A percentile compares a stretch with the other conserved stretches of the same genome.
Evolutionary conservation across 305 asterid genomes (phyloP).

Genomic region (Fraxinus angustifolia): DNA sequence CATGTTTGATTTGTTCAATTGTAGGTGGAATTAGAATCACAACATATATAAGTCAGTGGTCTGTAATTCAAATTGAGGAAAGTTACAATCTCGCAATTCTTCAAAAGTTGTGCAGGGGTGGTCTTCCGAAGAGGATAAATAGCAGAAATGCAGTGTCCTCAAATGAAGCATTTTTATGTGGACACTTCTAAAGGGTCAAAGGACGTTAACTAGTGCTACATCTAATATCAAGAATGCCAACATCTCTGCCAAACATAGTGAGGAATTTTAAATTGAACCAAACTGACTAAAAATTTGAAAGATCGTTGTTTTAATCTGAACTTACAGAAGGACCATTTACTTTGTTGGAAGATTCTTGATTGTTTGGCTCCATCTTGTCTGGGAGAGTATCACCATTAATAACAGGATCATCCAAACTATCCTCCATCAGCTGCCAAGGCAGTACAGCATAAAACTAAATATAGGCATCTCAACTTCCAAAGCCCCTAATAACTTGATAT

Average conservation of each 20-base stretch:
- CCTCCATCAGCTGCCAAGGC: conserved; percentile 65
- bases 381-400: conserved; percentile 35
- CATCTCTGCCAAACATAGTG: conserved; percentile 3
- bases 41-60: not conserved
- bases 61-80: not conserved
- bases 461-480: conserved; percentile 18
- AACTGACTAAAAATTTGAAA: not conserved
- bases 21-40: no score
- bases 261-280: conserved; percentile 11
- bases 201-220: not conserved
- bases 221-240: not conserved
- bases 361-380: conserved; percentile 48
- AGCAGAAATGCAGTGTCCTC: not conserved
- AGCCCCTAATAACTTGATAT: conserved; percentile 11
- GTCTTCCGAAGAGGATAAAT: conserved; percentile 5
- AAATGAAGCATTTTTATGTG: not conserved
- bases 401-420: conserved; percentile 40
- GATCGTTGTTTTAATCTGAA: conserved; percentile 18
- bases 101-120: not conserved
- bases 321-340: conserved; percentile 47
- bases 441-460: conserved; percentile 11
- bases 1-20: no score
- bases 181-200: not conserved
- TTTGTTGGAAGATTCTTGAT: conserved; percentile 31
- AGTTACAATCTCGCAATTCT: not conserved